Conservation (phyloP, 2,329 filamentous ascomycete species). For the Tricladium varicosporioides region DNA sequence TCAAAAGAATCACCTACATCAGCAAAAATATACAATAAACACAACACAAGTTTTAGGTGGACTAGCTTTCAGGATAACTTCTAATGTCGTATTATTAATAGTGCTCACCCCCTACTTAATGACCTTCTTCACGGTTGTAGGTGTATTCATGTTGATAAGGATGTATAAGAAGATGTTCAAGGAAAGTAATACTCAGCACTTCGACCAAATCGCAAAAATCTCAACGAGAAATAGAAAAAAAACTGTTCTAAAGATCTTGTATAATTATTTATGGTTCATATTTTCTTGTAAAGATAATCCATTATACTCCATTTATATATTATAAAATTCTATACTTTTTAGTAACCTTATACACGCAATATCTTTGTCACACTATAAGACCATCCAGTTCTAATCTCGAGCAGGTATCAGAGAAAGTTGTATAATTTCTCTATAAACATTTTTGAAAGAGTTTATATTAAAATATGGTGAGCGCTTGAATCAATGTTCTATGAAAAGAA, state of each 20-base stretch:
- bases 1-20: too few species aligned
- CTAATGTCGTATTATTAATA: too few species aligned
- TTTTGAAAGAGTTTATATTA: slow-evolving; percentile 1
- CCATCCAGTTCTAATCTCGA: neutral
- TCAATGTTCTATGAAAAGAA: neutral
- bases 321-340: neutral
- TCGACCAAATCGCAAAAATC: neutral
- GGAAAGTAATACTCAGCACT: neutral
- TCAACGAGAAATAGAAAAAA: neutral
- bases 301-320: neutral
- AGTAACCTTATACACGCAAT: neutral
- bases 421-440: neutral
- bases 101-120: too few species aligned
- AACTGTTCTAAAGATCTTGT: neutral
- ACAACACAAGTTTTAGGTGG: too few species aligned
- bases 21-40: too few species aligned
- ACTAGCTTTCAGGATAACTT: too few species aligned
- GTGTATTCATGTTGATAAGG: too few species aligned
- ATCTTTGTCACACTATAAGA: neutral
- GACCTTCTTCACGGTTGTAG: too few species aligned
- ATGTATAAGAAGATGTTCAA: too few species aligned
- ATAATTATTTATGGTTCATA: neutral
- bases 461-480: neutral
- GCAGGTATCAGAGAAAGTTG: neutral
- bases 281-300: neutral